Evolutionary conservation across 805 yeast species (phyloP), one percentile per base, ranked within the genome.

Genomic region (Blastobotrys robertii): DNA sequence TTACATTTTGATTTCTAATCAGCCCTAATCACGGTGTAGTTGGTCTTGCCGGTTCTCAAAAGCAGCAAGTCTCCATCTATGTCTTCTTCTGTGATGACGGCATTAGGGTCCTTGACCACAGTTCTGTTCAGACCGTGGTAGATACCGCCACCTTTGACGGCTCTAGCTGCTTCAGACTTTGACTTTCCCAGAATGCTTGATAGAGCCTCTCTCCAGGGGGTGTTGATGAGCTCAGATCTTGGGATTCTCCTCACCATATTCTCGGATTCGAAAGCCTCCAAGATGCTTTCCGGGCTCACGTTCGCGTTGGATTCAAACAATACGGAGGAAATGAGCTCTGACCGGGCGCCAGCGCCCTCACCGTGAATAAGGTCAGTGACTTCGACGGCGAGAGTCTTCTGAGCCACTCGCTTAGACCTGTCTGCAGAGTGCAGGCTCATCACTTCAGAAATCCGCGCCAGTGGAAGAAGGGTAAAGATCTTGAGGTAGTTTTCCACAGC

Each of bases 361-460:
- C 97, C 97, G 62, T 88, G 96, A 34, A 92, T 70, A 54, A 92
- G 68, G 54, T 86, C 94, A 5, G 90, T 82, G 38, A 88, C 83
- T 57, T 90, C 95, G 30, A 74, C 63, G 0, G 97, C 97, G 28
- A 92, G 69, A 0, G 79, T 58, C 37, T 76, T 69, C 62, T 92
- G 97, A 0, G 88, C 97, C 10, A 68, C 50, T 43, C 95, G 71
- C 25, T 63, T 50, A 1, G 80, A 76, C n/a, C 88, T 85, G 43
- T 76, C 73, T 15, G 59, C 45, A 4, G 54, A 47, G 55, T 90
- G 97, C 30, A 62, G 54, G 0, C 48, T 55, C 50, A 84, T 55
- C 15, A 85, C 65, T 3, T 56, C 59, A 2, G 72, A 73, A 38
- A 92, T 81, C 13, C 77, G 70, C 2, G 63, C 55, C 4, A 75